phyloP scores from a whole-genome alignment of 1,284 basidiomycete genomes.

The Marasmius oreades region DNA sequence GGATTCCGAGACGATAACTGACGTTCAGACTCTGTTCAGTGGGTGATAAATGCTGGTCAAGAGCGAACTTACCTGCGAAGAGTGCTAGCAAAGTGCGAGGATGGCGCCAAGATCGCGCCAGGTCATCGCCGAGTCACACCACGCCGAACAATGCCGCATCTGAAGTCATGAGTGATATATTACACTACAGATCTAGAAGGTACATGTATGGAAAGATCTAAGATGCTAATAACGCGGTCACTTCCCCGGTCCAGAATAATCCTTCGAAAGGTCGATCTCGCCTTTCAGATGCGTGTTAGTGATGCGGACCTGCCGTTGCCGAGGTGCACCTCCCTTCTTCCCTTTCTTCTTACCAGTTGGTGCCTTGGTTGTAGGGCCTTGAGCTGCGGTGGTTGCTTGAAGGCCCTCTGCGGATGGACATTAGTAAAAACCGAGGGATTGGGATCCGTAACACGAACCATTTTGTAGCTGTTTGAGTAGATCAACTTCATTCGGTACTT shows the following conservation, averaged over 20 bases:
- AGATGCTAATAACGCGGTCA: no score
- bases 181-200: no score
- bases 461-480: conserved; percentile 71
- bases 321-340: conserved; percentile 64
- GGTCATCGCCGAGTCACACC: no score
- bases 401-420: conserved; percentile 55
- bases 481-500: conserved; percentile 83
- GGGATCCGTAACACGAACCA: conserved; percentile 36
- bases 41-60: no score
- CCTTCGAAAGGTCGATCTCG: conserved; percentile 79
- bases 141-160: no score
- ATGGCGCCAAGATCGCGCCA: no score
- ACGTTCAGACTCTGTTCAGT: neutral
- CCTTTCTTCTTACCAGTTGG: conserved; percentile 73
- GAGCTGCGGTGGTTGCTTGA: conserved; percentile 66
- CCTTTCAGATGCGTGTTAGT: conserved; percentile 86
- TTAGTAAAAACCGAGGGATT: conserved; percentile 7
- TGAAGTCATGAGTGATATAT: no score
- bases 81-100: no score
- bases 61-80: no score
- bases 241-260: conserved; percentile 54
- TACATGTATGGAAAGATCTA: no score
- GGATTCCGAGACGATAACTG: neutral
- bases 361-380: conserved; percentile 49
- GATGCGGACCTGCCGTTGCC: conserved; percentile 76